Percentiles rank a stretch among this genome's conserved stretches.
Conservation (phyloP, 371 early-diverging fungal species). For the Mortierella polycephala region DNA sequence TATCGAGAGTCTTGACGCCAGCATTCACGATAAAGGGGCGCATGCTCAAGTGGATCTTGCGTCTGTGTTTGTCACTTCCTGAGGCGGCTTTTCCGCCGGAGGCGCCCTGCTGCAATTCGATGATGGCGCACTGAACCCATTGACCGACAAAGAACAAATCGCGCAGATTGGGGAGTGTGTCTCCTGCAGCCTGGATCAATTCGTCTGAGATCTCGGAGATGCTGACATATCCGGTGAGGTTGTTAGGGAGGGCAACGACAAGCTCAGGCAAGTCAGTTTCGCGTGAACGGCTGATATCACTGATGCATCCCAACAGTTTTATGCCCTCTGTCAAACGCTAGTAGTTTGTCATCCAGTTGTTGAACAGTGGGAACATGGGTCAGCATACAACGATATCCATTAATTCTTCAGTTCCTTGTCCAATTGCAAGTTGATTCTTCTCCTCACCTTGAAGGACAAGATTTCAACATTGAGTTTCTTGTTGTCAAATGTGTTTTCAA, state of each 20-base stretch:
- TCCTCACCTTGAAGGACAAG: conserved; percentile 67
- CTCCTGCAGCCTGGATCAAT: conserved; percentile 72
- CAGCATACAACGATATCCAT: neutral
- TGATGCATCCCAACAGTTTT: conserved; percentile 80
- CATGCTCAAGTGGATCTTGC: conserved; percentile 75
- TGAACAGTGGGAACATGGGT: conserved; percentile 5
- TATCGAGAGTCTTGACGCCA: conserved; percentile 62
- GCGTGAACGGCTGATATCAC: conserved; percentile 67
- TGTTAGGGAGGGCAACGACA: conserved; percentile 80
- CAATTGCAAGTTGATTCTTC: too few species aligned
- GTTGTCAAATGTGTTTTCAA: conserved; percentile 51
- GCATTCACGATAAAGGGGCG: conserved; percentile 75
- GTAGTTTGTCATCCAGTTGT: too few species aligned
- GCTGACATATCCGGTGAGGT: conserved; percentile 79
- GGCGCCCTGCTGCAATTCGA: conserved; percentile 56
- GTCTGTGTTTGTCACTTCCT: conserved; percentile 52
- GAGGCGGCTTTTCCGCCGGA: conserved; percentile 54
- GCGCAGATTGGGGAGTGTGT: conserved; percentile 66
- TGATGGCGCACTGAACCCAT: conserved; percentile 74
- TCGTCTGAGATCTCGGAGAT: conserved; percentile 83
- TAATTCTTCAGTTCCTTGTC: neutral
- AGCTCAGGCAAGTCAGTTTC: conserved; percentile 74
- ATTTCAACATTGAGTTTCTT: conserved; percentile 62
- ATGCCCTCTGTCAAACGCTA: conserved; percentile 80
- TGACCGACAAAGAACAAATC: conserved; percentile 78